phyloP scores from a whole-genome alignment of 306 rosid genomes.

The Ochetophila trinervis region DNA sequence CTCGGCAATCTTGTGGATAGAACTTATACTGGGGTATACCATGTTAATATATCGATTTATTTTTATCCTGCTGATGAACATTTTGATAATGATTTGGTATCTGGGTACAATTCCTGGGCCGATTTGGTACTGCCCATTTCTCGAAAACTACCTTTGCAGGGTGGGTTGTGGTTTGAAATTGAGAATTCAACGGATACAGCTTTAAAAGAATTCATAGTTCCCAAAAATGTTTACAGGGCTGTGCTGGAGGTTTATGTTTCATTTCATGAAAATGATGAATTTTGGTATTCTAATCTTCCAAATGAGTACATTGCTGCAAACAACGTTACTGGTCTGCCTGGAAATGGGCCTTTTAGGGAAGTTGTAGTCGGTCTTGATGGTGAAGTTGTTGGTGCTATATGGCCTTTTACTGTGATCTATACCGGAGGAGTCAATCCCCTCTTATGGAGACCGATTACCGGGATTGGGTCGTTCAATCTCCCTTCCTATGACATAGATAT shows the following conservation, averaged over 20 bases:
- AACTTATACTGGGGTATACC: slow-evolving; percentile 74
- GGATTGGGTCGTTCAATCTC: slow-evolving; percentile 72
- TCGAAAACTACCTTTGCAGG: slow-evolving; percentile 46
- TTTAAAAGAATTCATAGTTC: slow-evolving; percentile 48
- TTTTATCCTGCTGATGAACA: slow-evolving; percentile 44
- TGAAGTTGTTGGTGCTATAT: slow-evolving; percentile 52
- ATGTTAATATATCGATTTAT: slow-evolving; percentile 51
- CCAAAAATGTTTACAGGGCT: slow-evolving; percentile 74
- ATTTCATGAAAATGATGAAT: slow-evolving; percentile 79
- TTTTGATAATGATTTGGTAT: background rate
- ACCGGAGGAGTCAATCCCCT: slow-evolving; percentile 86
- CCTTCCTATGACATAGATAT: slow-evolving; percentile 80
- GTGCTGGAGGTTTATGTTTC: slow-evolving; percentile 78
- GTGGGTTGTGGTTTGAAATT: slow-evolving; percentile 71
- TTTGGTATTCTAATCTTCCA: slow-evolving; percentile 64
- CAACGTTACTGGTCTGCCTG: slow-evolving; percentile 44
- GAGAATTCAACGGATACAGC: slow-evolving; percentile 41
- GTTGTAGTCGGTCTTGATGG: slow-evolving; percentile 61
- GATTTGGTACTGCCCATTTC: slow-evolving; percentile 78
- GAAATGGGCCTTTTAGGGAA: slow-evolving; percentile 81
- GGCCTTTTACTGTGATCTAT: slow-evolving; percentile 83
- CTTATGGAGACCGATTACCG: slow-evolving; percentile 84
- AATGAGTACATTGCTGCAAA: slow-evolving; percentile 57
- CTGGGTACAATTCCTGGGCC: slow-evolving; percentile 37
- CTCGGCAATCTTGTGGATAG: slow-evolving; percentile 55